Evolutionary conservation across 176 grass and related monocot genomes (phyloP).

Genomic region (sorghum (Sorghum bicolor)): DNA sequence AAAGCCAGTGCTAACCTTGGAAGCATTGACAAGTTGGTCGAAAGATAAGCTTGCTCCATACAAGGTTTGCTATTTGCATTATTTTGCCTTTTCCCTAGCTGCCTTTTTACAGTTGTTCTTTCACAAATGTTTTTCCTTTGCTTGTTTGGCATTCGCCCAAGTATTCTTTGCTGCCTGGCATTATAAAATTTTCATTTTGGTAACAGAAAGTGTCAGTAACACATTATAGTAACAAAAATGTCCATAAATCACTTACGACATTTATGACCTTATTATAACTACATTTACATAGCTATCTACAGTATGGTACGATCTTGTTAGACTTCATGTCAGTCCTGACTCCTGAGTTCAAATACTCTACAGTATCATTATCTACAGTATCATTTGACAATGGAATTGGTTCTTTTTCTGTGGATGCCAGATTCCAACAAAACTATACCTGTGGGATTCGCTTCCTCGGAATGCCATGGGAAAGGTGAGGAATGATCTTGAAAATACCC

Average conservation of each 20-base stretch:
- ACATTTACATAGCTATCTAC: neutral
- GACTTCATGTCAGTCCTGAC: neutral
- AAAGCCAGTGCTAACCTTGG: slow-evolving; percentile 63
- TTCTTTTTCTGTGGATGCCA: slow-evolving; percentile 28
- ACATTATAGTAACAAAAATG: neutral
- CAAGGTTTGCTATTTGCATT: slow-evolving; percentile 58
- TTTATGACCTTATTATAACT: slow-evolving; percentile 18
- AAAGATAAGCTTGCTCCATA: slow-evolving; percentile 96
- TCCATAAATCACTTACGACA: neutral
- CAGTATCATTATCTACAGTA: neutral
- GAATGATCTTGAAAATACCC: neutral
- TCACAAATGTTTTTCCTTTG: neutral
- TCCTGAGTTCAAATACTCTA: neutral
- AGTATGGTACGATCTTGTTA: neutral
- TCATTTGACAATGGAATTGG: slow-evolving; percentile 2
- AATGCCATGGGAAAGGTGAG: slow-evolving; percentile 97
- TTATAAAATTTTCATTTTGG: neutral
- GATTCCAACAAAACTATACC: slow-evolving; percentile 82
- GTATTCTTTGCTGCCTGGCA: neutral
- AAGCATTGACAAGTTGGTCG: slow-evolving; percentile 72
- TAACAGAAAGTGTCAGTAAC: neutral
- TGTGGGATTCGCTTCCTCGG: slow-evolving; percentile 90
- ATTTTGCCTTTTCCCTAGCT: neutral
- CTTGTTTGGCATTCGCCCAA: neutral
- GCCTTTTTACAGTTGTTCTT: neutral